Conservation (phyloP, 2,329 filamentous ascomycete species). For the Penicillium olsonii region DNA sequence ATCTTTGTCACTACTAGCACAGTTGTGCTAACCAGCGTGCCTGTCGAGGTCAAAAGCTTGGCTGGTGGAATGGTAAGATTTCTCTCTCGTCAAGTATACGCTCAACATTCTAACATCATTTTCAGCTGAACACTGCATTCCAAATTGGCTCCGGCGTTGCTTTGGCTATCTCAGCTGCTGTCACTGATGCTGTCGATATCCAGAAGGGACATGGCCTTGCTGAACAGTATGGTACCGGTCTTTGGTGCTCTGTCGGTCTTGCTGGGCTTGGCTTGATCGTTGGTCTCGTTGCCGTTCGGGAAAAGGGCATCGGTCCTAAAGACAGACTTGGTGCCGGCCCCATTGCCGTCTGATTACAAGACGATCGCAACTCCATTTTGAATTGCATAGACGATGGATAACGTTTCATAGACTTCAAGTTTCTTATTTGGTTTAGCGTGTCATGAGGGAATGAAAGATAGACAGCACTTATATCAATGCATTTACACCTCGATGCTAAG, state of each 20-base stretch:
- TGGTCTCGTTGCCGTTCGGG: constrained; percentile 19
- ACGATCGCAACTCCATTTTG: too few relatives aligned
- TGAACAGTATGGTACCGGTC: constrained; percentile 42
- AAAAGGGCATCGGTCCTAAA: constrained; percentile 23
- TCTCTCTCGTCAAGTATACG: accelerated
- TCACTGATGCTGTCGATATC: constrained; percentile 42
- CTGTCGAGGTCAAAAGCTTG: constrained; percentile 43
- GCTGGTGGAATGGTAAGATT: constrained; percentile 41
- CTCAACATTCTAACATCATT: not conserved
- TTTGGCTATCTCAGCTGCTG: constrained; percentile 42
- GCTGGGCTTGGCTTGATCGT: constrained; percentile 38
- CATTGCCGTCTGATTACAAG: constrained; percentile 17
- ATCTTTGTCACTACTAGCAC: constrained; percentile 48
- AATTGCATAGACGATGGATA: not conserved
- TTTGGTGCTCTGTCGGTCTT: constrained; percentile 46
- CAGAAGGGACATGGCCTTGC: constrained; percentile 35
- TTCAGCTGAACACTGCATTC: constrained; percentile 44
- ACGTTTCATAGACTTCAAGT: not conserved
- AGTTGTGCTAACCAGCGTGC: constrained; percentile 42
- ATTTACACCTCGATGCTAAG: too few relatives aligned
- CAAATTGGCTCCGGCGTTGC: constrained; percentile 46
- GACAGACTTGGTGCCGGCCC: constrained; percentile 18
- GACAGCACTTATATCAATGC: too few relatives aligned
- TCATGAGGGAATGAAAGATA: not conserved
- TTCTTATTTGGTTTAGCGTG: not conserved